Base-by-base conservation (phyloP, 495 filamentous ascomycete genomes). In the Penicillium samsonianum region DNA sequence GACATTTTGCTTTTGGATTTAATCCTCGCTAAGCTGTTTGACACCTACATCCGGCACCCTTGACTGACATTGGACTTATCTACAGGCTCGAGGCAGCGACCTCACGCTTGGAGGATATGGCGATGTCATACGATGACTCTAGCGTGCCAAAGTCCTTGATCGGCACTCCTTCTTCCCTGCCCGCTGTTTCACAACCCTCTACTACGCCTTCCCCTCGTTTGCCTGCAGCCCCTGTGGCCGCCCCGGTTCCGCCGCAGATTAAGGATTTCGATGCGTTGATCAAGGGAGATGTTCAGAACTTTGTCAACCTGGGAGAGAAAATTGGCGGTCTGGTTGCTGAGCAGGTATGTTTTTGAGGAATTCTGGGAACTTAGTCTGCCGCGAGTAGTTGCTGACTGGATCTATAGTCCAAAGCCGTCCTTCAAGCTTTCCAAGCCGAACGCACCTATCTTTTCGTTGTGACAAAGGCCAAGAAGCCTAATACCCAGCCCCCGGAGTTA, bases 71-170 rank as follows among this genome's bases (percentile, higher is more conserved):
- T 58, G 52, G 44, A 56, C 46, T 57, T 43, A 33, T 44, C 14
- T 48, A 67, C 72, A 99, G 94, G 78, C 89, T 99, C 61, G 94
- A 99, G 82, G 94, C 94, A 68, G 94, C 94, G 40, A 98, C 94
- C 60, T 92, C 91, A 61, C 87, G 95, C 58, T 82, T 99, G 57
- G 94, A 98, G 79, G 94, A 98, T 72, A 94, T 98, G 67, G 92
- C 92, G 20, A 85, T 89, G 63, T 84, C 87, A 25, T 78, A 89
- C 49, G 80, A 80, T 55, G 73, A 71, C 30, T 65, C 81, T 62
- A 82, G 86, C 55, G 69, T 80, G 14, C 73, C 83, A 28, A 80
- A 81, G 63, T 73, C 68, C 41, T 60, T 74, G 37, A 60, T 74
- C 30, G 68, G 75, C 11, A 60, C 80, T 20, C 60, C 78, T 42